Percentiles rank a stretch among this genome's conserved stretches.
phyloP scores from a whole-genome alignment of 2,329 filamentous ascomycete species.

The Colletotrichum tropicale region DNA sequence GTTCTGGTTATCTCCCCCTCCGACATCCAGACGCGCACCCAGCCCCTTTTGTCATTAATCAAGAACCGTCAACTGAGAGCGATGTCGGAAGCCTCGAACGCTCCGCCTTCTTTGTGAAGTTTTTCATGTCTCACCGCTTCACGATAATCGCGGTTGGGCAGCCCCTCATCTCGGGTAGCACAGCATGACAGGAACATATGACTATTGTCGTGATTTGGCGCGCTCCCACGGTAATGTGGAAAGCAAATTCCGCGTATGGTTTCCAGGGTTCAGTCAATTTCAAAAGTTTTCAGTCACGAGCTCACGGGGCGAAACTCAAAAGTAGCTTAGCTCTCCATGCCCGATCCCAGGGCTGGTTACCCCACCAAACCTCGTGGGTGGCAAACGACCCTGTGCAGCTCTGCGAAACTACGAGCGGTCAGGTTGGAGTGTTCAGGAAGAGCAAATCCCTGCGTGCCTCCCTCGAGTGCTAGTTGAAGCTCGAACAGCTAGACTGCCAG shows the following conservation, averaged over 20 bases:
- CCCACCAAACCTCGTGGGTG: background rate
- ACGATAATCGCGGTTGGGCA: background rate
- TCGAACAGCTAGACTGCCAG: background rate
- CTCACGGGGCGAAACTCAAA: background rate
- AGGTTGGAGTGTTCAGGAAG: background rate
- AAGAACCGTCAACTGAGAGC: background rate
- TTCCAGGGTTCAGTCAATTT: background rate
- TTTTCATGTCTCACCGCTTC: background rate
- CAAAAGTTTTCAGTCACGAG: background rate
- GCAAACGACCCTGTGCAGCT: background rate
- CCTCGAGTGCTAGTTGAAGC: background rate
- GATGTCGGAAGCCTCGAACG: background rate
- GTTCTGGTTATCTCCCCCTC: background rate
- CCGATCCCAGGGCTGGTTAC: background rate
- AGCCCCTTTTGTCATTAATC: background rate
- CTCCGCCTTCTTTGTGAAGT: background rate
- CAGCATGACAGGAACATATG: background rate
- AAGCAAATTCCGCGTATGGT: background rate
- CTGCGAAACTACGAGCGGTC: background rate
- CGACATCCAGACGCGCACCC: background rate
- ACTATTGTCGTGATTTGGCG: background rate
- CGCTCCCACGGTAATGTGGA: background rate
- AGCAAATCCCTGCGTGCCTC: background rate
- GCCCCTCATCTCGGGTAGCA: background rate
- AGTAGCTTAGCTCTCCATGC: background rate